phyloP scores from a whole-genome alignment of 2,329 filamentous ascomycete genomes.

The Cucurbitaria berberidis region DNA sequence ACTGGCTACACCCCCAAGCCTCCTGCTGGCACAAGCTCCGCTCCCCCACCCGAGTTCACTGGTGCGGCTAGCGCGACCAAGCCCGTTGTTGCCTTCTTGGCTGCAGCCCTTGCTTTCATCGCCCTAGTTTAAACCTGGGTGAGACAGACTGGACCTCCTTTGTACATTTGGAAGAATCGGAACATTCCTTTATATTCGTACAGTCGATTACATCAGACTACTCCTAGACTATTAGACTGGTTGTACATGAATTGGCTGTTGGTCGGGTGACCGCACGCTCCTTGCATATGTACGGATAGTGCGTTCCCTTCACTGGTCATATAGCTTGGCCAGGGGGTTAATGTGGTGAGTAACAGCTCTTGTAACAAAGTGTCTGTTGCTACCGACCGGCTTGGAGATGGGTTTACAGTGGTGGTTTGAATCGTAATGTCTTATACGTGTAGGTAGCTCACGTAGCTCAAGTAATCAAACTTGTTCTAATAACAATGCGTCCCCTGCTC shows the following conservation, averaged over 20 bases:
- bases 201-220: conserved; percentile 7
- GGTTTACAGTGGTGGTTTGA: background rate
- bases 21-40: conserved; percentile 9
- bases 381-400: background rate
- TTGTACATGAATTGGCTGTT: conserved; percentile 10
- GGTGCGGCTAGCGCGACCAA: conserved; percentile 33
- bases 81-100: conserved; percentile 31
- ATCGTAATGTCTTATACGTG: background rate
- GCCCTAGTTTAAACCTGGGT: conserved; percentile 22
- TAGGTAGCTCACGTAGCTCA: background rate
- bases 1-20: conserved; percentile 1
- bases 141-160: background rate
- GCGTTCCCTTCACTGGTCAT: conserved; percentile 7
- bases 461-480: background rate
- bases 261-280: background rate
- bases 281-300: conserved; percentile 5
- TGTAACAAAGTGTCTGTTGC: background rate
- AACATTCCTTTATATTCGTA: conserved; percentile 13
- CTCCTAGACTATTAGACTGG: background rate
- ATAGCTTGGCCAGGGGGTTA: conserved; percentile 8
- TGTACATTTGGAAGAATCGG: conserved; percentile 2
- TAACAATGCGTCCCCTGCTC: no score
- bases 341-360: background rate
- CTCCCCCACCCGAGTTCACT: conserved; percentile 27
- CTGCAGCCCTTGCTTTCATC: conserved; percentile 30